Evolutionary conservation across 352 stramenopile genomes (phyloP).

Genomic region (Pythium brachiatum): DNA sequence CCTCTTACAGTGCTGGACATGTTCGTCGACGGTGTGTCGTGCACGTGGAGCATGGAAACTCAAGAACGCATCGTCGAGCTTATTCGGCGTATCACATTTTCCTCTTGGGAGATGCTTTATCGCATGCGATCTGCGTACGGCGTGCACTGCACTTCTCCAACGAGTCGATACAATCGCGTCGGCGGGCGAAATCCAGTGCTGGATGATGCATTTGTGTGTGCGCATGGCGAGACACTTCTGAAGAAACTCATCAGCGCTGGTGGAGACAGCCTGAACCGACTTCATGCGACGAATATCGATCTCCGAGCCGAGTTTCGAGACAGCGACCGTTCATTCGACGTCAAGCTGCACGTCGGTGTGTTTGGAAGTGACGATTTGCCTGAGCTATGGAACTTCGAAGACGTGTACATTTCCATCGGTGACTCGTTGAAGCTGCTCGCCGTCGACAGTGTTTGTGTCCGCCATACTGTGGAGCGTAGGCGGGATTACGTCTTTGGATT

Average conservation of each 20-base stretch:
- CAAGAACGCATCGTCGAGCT: constrained; percentile 68
- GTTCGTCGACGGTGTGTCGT: constrained; percentile 44
- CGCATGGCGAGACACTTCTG: constrained; percentile 35
- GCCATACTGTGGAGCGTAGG: constrained; percentile 49
- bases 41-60: constrained; percentile 48
- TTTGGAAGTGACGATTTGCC: constrained; percentile 72
- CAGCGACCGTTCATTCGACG: constrained; percentile 18
- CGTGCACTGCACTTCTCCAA: constrained; percentile 36
- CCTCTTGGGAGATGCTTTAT: constrained; percentile 82
- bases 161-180: constrained; percentile 61
- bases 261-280: constrained; percentile 60
- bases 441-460: constrained; percentile 39
- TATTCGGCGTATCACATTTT: constrained; percentile 61
- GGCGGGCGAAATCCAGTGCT: constrained; percentile 56
- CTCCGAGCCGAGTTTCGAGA: constrained; percentile 36
- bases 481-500: constrained; percentile 66
- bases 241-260: constrained; percentile 55
- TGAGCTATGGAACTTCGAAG: constrained; percentile 60
- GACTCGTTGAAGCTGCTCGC: constrained; percentile 33
- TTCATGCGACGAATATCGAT: constrained; percentile 48
- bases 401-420: constrained; percentile 43
- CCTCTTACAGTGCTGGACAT: constrained; percentile 64
- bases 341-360: constrained; percentile 41
- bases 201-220: constrained; percentile 41
- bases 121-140: constrained; percentile 54